Percentiles rank a stretch among this genome's conserved stretches.
Conservation (phyloP, 768 basidiomycete genomes). For the Tricholoma furcatifolium region DNA sequence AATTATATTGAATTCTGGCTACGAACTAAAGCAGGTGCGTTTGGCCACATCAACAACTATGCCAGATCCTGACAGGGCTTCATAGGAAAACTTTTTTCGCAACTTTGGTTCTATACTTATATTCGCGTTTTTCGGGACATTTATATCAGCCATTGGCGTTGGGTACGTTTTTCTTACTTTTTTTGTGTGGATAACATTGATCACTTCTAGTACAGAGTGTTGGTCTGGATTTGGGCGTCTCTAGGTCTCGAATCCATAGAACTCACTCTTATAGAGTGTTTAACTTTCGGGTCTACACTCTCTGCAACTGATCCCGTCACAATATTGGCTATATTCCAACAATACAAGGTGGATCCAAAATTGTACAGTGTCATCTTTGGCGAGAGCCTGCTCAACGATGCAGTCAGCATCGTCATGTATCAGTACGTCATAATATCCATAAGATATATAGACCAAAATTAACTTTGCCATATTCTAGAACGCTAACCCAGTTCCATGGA, state of each 20-base stretch:
- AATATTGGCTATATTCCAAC: conserved; percentile 96
- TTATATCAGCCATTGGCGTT: conserved; percentile 93
- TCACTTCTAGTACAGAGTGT: conserved; percentile 64
- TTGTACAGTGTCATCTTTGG: conserved; percentile 97
- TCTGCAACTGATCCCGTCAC: conserved; percentile 98
- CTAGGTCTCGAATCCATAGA: conserved; percentile 89
- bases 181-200: conserved; percentile 30
- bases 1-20: conserved; percentile 97
- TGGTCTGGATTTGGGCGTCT: conserved; percentile 94
- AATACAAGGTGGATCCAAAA: conserved; percentile 98
- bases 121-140: conserved; percentile 93
- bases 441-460: not conserved
- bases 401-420: conserved; percentile 99
- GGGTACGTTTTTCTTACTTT: conserved; percentile 63
- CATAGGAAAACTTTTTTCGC: conserved; percentile 95
- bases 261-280: conserved; percentile 85
- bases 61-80: conserved; percentile 5
- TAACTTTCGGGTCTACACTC: conserved; percentile 94
- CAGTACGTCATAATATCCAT: conserved; percentile 65
- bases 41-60: not conserved
- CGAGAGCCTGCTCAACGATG: conserved; percentile 95
- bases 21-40: conserved; percentile 91
- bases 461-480: conserved; percentile 44
- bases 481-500: conserved; percentile 89
- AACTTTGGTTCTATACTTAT: conserved; percentile 96